Evolutionary conservation across 148 eudicot genomes (phyloP).

Genomic region (Vaccinium darrowii): DNA sequence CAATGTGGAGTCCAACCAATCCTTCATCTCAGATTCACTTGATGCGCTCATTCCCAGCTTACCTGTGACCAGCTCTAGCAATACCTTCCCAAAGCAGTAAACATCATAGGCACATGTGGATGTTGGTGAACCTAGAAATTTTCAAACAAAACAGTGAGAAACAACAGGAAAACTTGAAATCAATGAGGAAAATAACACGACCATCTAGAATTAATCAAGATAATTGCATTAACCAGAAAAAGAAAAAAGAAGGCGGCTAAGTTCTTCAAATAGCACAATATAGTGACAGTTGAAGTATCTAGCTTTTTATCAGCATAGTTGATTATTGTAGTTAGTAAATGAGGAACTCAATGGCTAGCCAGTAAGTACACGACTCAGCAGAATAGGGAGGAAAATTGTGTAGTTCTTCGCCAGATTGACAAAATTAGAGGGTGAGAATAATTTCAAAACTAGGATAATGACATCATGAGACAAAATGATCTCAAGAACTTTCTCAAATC

Average conservation of each 20-base stretch:
- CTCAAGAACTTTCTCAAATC: background rate
- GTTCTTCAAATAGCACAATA: background rate
- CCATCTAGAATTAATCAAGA: background rate
- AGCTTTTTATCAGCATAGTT: background rate
- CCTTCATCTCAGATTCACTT: slow-evolving; percentile 59
- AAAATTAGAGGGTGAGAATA: background rate
- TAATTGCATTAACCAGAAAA: background rate
- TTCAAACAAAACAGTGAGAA: background rate
- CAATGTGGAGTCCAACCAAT: slow-evolving; percentile 62
- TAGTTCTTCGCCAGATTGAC: background rate
- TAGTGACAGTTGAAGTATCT: background rate
- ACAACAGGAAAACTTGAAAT: slow-evolving; percentile 3
- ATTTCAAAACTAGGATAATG: background rate
- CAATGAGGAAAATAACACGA: background rate
- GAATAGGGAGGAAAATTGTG: background rate
- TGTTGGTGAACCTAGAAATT: slow-evolving; percentile 56
- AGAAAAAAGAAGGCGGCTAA: background rate
- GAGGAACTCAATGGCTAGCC: background rate
- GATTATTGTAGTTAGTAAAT: background rate
- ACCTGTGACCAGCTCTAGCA: slow-evolving; percentile 94
- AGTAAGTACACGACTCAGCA: background rate
- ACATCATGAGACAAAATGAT: background rate
- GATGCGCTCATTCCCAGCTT: slow-evolving; percentile 81
- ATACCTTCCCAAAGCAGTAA: slow-evolving; percentile 90
- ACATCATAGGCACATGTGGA: slow-evolving; percentile 85